Evolutionary conservation across 306 rosid species (phyloP).

Genomic region (Lathyrus tuberosus): DNA sequence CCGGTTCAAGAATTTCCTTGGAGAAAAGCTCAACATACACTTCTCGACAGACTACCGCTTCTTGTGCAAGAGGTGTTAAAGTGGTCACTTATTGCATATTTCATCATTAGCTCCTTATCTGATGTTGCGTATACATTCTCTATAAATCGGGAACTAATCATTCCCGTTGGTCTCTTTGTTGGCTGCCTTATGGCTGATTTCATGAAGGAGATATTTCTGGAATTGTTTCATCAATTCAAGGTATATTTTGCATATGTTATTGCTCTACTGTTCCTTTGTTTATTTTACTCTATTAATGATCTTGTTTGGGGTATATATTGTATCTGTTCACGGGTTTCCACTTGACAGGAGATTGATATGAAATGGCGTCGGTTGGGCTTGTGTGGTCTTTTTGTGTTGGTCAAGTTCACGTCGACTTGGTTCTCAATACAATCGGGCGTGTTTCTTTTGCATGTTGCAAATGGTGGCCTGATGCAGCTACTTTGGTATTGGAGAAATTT

Average conservation of each 20-base stretch:
- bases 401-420: slow-evolving; percentile 40
- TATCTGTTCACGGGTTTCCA: slow-evolving; percentile 5
- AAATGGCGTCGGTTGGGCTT: slow-evolving; percentile 44
- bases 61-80: slow-evolving; percentile 43
- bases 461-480: slow-evolving; percentile 54
- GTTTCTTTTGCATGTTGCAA: slow-evolving; percentile 51
- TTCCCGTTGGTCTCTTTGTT: slow-evolving; percentile 51
- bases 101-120: slow-evolving; percentile 43
- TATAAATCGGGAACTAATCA: slow-evolving; percentile 41
- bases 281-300: not conserved
- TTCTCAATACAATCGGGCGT: slow-evolving; percentile 29
- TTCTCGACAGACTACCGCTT: slow-evolving; percentile 39
- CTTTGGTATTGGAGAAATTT: slow-evolving; percentile 50
- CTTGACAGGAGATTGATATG: slow-evolving; percentile 44
- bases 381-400: slow-evolving; percentile 43
- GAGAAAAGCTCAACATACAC: slow-evolving; percentile 45
- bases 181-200: slow-evolving; percentile 49
- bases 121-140: slow-evolving; percentile 45
- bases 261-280: slow-evolving; percentile 2
- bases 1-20: slow-evolving; percentile 52
- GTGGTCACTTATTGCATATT: slow-evolving; percentile 50
- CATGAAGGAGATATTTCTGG: slow-evolving; percentile 47
- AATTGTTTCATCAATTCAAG: slow-evolving; percentile 43
- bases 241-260: slow-evolving; percentile 37
- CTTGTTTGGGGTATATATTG: slow-evolving; percentile 6